Evolutionary conservation across 495 filamentous ascomycete genomes (phyloP), one percentile per base, ranked within the genome.

Genomic region (Poronia punctata): DNA sequence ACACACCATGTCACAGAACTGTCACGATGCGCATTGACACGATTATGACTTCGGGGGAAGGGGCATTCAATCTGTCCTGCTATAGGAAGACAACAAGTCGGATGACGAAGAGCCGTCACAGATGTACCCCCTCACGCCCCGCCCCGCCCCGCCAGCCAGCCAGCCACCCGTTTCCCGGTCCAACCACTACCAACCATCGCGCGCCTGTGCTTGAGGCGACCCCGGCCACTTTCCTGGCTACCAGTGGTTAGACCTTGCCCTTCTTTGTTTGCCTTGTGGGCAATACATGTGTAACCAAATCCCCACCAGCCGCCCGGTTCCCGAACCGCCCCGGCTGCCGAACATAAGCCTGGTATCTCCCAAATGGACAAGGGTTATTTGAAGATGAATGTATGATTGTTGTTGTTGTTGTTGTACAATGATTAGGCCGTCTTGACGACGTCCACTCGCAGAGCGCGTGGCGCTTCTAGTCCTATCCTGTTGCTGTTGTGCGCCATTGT

Each of bases 401-500:
- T 46, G 42, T 28, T 17, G 46, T 46, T 50, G 38, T 43, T 49
- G 44, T 48, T 47, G 43, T 50, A 50, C 46, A 50, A 43, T 51
- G 42, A 48, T 37, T 23, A 48, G 54, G 48, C 40, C 24, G 38
- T 35, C 48, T 24, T 36, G 12, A 28, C 41, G 46, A 40, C 40
- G 53, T 46, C 40, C 49, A 44, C 53, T 47, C 53, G 45, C 45
- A 47, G 49, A 46, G 45, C 52, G 49, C 53, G 27, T 52, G 40
- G 41, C 46, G 54, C 54, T 51, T 54, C 54, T 57, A 49, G 35
- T 20, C 43, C 48, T 50, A 46, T 50, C 46, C 51, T 40, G 48
- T 48, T 50, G 48, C 54, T 58, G 54, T 49, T 43, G 45, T 54
- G 51, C 54, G 52, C 52, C 37, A n/a, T 35, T 58, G 40, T 49